phyloP scores from a whole-genome alignment of 805 yeast species.

The Candida ovalis region DNA sequence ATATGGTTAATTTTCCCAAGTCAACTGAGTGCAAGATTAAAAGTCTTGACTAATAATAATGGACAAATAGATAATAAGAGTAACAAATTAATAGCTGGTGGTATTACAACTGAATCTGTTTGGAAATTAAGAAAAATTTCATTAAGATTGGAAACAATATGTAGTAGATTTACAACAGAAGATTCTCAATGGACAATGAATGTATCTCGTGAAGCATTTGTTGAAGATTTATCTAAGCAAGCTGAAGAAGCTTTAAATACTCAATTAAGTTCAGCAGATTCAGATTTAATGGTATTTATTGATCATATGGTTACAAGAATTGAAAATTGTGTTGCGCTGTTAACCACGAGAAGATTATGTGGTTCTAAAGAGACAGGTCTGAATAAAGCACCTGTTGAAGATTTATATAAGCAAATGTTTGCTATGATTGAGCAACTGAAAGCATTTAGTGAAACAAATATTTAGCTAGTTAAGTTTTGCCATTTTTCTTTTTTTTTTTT shows the following conservation, averaged over 20 bases:
- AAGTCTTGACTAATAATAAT: constrained; percentile 31
- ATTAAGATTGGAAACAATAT: constrained; percentile 54
- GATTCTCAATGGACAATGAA: constrained; percentile 1
- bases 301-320: constrained; percentile 67
- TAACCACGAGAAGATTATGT: constrained; percentile 38
- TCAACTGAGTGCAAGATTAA: constrained; percentile 56
- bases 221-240: constrained; percentile 15
- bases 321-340: constrained; percentile 51
- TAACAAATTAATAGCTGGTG: constrained; percentile 26
- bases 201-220: constrained; percentile 1
- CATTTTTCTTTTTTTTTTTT: too few relatives aligned
- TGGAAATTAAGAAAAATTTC: constrained; percentile 49
- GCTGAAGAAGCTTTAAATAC: constrained; percentile 15
- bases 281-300: constrained; percentile 51
- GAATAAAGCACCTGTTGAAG: constrained; percentile 9
- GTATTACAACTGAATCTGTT: constrained; percentile 26
- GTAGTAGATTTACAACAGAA: constrained; percentile 42
- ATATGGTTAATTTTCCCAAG: constrained; percentile 78
- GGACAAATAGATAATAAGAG: constrained; percentile 29
- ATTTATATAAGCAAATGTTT: constrained; percentile 22
- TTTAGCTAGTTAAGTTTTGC: too few relatives aligned
- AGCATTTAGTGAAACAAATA: neutral
- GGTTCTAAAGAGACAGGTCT: constrained; percentile 8
- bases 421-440: constrained; percentile 4
- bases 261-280: constrained; percentile 20